Evolutionary conservation across 352 stramenopile species (phyloP), one percentile per base, ranked within the genome.

Genomic region (Globisporangium camurandrum): DNA sequence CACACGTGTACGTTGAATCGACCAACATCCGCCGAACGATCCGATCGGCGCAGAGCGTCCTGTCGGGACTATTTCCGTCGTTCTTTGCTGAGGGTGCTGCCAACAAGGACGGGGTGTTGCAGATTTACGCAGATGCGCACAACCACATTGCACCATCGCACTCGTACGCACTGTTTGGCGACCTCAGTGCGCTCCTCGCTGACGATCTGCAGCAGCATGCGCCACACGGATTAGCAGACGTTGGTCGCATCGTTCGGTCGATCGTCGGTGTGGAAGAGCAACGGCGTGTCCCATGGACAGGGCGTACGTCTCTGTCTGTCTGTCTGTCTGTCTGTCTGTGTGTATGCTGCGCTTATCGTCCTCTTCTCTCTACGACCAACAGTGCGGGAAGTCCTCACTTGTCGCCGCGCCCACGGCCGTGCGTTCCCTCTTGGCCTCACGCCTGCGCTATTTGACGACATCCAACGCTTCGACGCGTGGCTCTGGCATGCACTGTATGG

Each of bases 11-110:
- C 43, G 74, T 88, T 14, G 62, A 84, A 51, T 89, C 75, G 48
- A 92, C 81, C 44, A 89, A 92, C 56, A 81, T 92, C 45, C 59
- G 73, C 1, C 66, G 77, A 17, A 92, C 81, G 24, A 83, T 89
- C 34, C 67, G 70, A 2, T 88, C 81, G 17, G 69, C 75, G 33
- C 77, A 92, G 61, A 77, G 75, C 59, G 54, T 89, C 23, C 61
- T 89, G 19, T 65, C 57, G 4, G 81, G 81, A 12, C 61, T 92
- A 46, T 90, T 88, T 27, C 77, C 74, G 1, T 59, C 78, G 24
- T 57, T 62, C 39, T 84, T 85, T 48, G 19, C 40, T 3, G 42
- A 63, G 5, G 7, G 17, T 22, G 19, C 4, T 9, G 7, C 40
- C 17, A 47, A 49, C 4, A 41, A 68, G 23, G 37, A 48, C 1